phyloP scores from a whole-genome alignment of 352 stramenopile species.

The Hyphochytrium catenoides region DNA sequence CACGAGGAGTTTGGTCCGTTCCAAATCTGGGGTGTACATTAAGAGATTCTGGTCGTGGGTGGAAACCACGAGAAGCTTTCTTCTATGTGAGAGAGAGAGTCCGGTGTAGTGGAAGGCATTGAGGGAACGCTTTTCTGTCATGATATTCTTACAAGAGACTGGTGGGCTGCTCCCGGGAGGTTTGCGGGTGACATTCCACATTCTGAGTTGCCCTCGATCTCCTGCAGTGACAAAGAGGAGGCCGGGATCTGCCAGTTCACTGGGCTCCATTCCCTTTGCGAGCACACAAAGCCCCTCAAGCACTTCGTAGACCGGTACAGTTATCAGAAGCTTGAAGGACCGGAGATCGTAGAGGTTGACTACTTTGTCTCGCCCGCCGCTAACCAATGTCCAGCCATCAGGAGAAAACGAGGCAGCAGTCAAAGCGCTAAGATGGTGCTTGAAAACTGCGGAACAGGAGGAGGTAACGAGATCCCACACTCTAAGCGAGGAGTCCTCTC shows the following conservation, averaged over 20 bases:
- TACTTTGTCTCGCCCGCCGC: conserved; percentile 73
- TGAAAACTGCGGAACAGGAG: conserved; percentile 38
- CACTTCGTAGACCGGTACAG: conserved; percentile 76
- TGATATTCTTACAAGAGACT: too few relatives aligned
- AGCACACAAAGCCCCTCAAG: conserved; percentile 81
- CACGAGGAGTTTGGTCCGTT: conserved; percentile 24
- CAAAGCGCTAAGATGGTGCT: conserved; percentile 81
- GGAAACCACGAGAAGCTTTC: conserved; percentile 47
- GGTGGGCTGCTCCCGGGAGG: too few relatives aligned
- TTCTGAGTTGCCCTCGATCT: conserved; percentile 59
- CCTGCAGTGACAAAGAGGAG: conserved; percentile 77
- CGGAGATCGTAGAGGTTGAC: conserved; percentile 69
- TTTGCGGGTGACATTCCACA: conserved; percentile 27
- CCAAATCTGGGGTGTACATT: conserved; percentile 20
- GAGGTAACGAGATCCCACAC: conserved; percentile 1
- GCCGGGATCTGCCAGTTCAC: conserved; percentile 22
- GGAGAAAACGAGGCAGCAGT: conserved; percentile 69
- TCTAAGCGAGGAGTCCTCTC: conserved; percentile 20
- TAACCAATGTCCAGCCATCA: conserved; percentile 58
- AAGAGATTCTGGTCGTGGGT: conserved; percentile 63
- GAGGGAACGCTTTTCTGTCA: too few relatives aligned
- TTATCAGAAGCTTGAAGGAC: conserved; percentile 59
- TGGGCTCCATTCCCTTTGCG: conserved; percentile 12
- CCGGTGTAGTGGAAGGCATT: too few relatives aligned
- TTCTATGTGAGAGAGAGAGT: too few relatives aligned